Evolutionary conservation across 2,329 filamentous ascomycete species (phyloP), one percentile per base, ranked within the genome.

Genomic region (Cercospora janseana): DNA sequence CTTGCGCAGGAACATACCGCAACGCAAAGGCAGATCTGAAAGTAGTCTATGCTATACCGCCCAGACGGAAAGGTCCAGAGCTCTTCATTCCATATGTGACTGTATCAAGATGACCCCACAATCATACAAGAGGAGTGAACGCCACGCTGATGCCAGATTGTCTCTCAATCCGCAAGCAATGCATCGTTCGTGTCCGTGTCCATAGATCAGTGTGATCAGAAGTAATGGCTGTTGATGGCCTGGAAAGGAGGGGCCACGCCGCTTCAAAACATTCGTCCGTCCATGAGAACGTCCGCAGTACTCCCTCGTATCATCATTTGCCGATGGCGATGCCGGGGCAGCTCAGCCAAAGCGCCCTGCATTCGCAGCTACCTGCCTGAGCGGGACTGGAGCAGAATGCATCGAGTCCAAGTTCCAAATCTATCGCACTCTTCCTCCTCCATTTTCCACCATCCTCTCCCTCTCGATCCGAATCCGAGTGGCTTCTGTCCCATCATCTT

Each of bases 401-500:
- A 18, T 38, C 13, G 18, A 23, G 34, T 18, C 34, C 26, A 43
- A 20, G 24, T 13, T 10, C 24, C 32, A 24, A 18, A 37, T 18
- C 41, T 53, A 53, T 34, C 54, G 54, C 42, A 35, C 41, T 26
- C 50, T 50, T 21, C 40, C 34, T n/a, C 34, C 55, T 13, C 31
- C 45, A 35, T 56, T 44, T 29, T 61, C 50, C 26, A 52, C 52
- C 28, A 60, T 35, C 31, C 61, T 51, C 43, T 66, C 62, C 31
- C 63, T 51, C 52, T 66, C 64, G 8, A 60, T 54, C 29, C 62
- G 46, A 55, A 85, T 83, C 50, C 79, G 76, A 50, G 79, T 72
- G 15, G 81, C 81, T 67, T 85, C 81, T 10, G 81, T 85, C 49
- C 82, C 82, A 62, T 85, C 82, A 61, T 85, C 82, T 60, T 83